Conservation (phyloP, 306 rosid species). For the Elaeagnus macrophylla region DNA sequence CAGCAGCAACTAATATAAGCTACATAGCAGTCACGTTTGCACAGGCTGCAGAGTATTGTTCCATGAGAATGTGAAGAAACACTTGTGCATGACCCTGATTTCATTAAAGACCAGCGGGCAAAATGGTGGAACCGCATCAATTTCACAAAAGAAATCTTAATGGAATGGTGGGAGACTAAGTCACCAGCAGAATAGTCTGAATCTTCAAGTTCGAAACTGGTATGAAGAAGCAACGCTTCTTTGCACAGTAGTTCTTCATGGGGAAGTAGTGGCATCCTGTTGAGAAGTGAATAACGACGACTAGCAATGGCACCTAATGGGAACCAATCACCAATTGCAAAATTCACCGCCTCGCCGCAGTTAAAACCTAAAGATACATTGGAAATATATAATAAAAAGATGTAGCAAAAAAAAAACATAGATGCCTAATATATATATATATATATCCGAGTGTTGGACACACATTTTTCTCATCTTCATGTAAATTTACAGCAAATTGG, state of each 20-base stretch:
- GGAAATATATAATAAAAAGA: no score
- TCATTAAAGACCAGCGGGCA: constrained; percentile 74
- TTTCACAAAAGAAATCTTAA: constrained; percentile 59
- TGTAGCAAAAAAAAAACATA: no score
- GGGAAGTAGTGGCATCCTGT: constrained; percentile 81
- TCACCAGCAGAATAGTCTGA: constrained; percentile 42
- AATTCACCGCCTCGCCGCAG: constrained; percentile 98
- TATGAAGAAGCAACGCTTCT: constrained; percentile 74
- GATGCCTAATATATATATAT: no score
- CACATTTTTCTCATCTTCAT: no score
- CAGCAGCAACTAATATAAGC: constrained; percentile 74
- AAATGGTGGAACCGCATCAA: constrained; percentile 79
- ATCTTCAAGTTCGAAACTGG: constrained; percentile 64
- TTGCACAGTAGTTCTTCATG: constrained; percentile 92
- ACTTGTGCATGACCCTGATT: constrained; percentile 45
- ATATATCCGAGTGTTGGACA: no score
- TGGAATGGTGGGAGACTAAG: constrained; percentile 37
- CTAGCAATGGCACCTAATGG: constrained; percentile 86
- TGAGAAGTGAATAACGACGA: constrained; percentile 75
- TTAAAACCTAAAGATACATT: constrained; percentile 63
- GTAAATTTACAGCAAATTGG: no score
- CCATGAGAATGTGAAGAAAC: constrained; percentile 51
- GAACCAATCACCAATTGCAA: constrained; percentile 94
- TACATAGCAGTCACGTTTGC: constrained; percentile 84
- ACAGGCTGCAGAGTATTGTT: constrained; percentile 73